phyloP scores from a whole-genome alignment of 768 basidiomycete species.

The Suillus subalutaceus region DNA sequence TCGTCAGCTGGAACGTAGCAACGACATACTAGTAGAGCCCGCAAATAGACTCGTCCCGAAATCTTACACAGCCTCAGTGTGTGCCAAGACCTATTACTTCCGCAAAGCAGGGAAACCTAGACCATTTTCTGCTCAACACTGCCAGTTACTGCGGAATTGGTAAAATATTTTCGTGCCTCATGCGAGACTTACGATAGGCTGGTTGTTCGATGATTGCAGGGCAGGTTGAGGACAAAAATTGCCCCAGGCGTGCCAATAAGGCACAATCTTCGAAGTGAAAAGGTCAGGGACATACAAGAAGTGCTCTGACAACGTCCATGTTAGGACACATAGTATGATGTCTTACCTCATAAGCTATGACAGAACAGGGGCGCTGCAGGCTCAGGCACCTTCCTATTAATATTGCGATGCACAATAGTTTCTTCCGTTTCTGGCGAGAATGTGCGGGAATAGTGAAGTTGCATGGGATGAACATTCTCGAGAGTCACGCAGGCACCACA shows the following conservation, averaged over 20 bases:
- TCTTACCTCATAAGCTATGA: not conserved
- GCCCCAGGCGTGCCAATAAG: not conserved
- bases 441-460: not conserved
- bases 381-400: not conserved
- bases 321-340: not conserved
- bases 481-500: not conserved
- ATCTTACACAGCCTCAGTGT: not conserved
- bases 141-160: not conserved
- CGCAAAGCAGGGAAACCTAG: not conserved
- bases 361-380: not conserved
- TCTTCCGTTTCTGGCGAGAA: not conserved
- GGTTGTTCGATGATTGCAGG: not conserved
- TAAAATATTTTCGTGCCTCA: not conserved
- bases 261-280: not conserved
- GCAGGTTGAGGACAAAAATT: not conserved
- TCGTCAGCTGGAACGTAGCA: not conserved
- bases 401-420: not conserved
- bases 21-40: not conserved
- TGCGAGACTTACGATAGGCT: not conserved
- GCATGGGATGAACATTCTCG: not conserved
- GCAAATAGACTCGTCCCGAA: not conserved
- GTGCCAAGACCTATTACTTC: not conserved
- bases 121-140: not conserved
- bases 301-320: not conserved
- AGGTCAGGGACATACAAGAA: slow-evolving; percentile 2